Base-by-base conservation (phyloP, 2,329 filamentous ascomycete species). In the Calonectria naviculata region DNA sequence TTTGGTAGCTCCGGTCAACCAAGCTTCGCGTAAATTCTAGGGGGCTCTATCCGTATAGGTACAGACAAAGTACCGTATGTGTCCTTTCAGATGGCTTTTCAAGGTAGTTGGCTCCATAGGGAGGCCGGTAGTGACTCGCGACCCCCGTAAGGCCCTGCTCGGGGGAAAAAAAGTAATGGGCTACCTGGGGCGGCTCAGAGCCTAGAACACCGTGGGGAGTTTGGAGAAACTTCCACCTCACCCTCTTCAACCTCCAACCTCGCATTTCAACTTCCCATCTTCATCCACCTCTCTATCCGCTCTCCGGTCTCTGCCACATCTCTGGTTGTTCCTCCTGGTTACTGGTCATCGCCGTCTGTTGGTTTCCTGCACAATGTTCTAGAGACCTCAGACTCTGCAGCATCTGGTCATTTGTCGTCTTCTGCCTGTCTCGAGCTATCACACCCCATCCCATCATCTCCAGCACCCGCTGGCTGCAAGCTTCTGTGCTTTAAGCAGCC, bases 181-280 rank as follows among this genome's bases (percentile, higher is more conserved):
- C 74, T 73, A 71, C 74, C 73, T 42, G 26, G 62, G 62, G 38
- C 34, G 47, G 62, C 49, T 34, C 21, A 60, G 31, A 52, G 61
- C 36, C 58, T 74, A 73, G 73, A 75, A 73, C 70, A 73, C 72
- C 77, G 75, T 80, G 77, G 77, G 78, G 80, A 77, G 67, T 72
- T 78, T 81, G 75, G 81, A 80, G 78, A 82, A 84, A 81, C 82
- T 84, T 84, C 83, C 82, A 84, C 83, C 79, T 85, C 81, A 84
- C 80, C 82, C 79, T 84, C 78, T 41, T 70, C 46, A 66, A 64
- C 44, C 67, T 71, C 73, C 72, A 72, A 68, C 76, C 71, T 76
- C 75, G 79, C 71, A 52, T 69, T 72, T 68, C 65, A 74, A 75
- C 71, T 74, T 73, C 74, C 73, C 75, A 73, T 70, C 73, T 72